A percentile compares a stretch with the other conserved stretches of the same genome.
These are phyloP conservation scores for Mortierella sp. DNA, from an alignment of 371 early-diverging fungal genomes.

Conservation along the genomic window DNA sequence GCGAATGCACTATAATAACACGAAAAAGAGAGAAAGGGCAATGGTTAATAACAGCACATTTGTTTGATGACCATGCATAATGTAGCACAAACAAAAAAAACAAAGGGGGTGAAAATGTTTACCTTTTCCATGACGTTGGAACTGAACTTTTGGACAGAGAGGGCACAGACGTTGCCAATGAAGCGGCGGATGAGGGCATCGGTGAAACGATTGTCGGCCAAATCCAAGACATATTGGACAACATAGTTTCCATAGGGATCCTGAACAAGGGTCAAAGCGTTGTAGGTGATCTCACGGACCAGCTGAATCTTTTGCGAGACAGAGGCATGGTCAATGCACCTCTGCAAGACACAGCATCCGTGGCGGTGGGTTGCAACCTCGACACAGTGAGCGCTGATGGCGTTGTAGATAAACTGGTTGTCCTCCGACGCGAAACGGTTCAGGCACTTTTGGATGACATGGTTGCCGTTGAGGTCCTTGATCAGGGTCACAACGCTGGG, in stretches of 20 bases:
- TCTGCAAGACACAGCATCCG: conserved; percentile 98
- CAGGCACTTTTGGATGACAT: conserved; percentile 98
- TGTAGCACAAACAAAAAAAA: background rate
- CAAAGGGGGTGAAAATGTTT: background rate
- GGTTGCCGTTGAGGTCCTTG: conserved; percentile 98
- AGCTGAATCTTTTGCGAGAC: conserved; percentile 81
- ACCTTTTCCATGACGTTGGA: conserved; percentile 93
- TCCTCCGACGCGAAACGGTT: conserved; percentile 77
- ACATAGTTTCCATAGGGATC: conserved; percentile 99
- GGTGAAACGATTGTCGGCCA: conserved; percentile 73
- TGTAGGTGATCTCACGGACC: conserved; percentile 79
- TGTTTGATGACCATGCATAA: background rate
- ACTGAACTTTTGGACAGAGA: conserved; percentile 93
- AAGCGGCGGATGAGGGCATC: conserved; percentile 82
- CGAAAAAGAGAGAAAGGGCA: background rate
- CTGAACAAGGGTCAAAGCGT: conserved; percentile 87
- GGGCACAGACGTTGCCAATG: conserved; percentile 78
- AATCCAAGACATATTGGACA: conserved; percentile 95
- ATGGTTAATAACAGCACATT: background rate
- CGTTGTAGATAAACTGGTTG: conserved; percentile 92
- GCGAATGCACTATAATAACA: conserved; percentile 81
- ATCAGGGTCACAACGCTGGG: conserved; percentile 88
- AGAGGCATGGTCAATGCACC: conserved; percentile 93
- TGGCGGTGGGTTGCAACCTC: conserved; percentile 96
- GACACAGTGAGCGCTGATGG: conserved; percentile 86